Percentiles rank a stretch among this genome's conserved stretches.
Evolutionary conservation across 140 eudicot species (phyloP).

Genomic region (Stevia rebaudiana): DNA sequence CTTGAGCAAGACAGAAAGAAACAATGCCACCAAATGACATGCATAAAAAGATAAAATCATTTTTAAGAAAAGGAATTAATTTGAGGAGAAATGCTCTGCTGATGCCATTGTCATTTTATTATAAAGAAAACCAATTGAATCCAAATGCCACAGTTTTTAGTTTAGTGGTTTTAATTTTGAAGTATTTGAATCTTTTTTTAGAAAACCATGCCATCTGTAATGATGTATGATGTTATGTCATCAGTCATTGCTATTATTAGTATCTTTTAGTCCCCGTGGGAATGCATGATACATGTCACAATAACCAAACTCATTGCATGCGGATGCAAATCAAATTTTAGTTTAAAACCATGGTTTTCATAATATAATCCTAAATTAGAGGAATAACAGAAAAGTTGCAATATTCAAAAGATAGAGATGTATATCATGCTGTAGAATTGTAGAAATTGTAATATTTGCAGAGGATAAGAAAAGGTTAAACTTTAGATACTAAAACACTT

Average conservation of each 20-base stretch:
- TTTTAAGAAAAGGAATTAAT: not conserved
- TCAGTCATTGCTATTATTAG: not conserved
- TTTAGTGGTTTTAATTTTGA: not conserved
- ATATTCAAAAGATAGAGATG: constrained; percentile 10
- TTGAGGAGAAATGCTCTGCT: not conserved
- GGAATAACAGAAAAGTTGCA: not conserved
- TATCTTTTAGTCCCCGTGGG: not conserved
- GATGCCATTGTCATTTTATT: not conserved
- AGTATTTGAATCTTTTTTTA: not conserved
- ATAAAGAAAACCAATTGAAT: not conserved
- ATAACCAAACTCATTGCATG: not conserved
- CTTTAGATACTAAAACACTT: constrained; percentile 11
- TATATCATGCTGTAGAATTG: not conserved
- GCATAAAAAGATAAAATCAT: not conserved
- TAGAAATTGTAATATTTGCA: not conserved
- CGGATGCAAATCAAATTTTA: not conserved
- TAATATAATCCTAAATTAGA: constrained; percentile 9
- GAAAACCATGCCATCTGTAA: constrained; percentile 5
- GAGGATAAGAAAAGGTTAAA: not conserved
- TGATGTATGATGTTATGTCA: not conserved
- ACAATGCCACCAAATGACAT: not conserved
- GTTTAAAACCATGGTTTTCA: not conserved
- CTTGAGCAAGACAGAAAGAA: not conserved
- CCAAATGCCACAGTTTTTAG: not conserved
- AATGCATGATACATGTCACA: not conserved